Evolutionary conservation across 495 filamentous ascomycete species (phyloP), one percentile per base, ranked within the genome.

Genomic region (Barbatosphaeria neglecta): DNA sequence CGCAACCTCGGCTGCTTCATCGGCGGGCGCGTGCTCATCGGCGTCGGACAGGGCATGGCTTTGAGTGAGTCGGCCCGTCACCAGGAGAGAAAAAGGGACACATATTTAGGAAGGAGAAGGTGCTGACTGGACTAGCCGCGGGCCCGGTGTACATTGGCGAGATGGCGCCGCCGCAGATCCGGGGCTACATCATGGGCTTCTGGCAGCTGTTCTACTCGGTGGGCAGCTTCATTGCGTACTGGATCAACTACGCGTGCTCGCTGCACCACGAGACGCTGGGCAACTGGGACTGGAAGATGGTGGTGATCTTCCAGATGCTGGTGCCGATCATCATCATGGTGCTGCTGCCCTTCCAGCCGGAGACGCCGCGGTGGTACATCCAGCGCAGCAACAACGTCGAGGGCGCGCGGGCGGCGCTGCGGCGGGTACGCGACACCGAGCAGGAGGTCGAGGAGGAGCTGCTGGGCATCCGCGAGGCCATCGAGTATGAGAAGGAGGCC

Each of bases 171-270:
- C 55, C 72, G 8, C 69, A 79, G 43, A 80, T 80, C 48, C 73
- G 78, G 40, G 78, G 78, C 46, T 71, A 71, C 50, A 77, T 82
- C 53, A 79, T 82, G 78, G 73, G 74, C n/a, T 77, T 80, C 51
- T 82, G 76, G 78, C 77, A 82, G 60, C 76, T 79, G 63, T 81
- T 80, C 60, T 82, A 80, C 63, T 73, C 68, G 22, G 78, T 81
- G 23, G 77, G 77, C 20, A 74, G 73, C 23, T 81, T 80, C 59
- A 77, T 82, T 52, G 78, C 77, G 52, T 78, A 73, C 66, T 78
- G 74, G 75, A 71, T 81, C 43, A 72, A 71, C 50, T 81, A 74
- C 50, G 76, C 67, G 6, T 73, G 74, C 61, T 70, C 67, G 22
- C 61, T 77, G 45, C 59, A 80, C 56, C 58, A 59, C 37, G 49